Evolutionary conservation across 2,329 filamentous ascomycete species (phyloP).

Genomic region (Orbilia quercus): DNA sequence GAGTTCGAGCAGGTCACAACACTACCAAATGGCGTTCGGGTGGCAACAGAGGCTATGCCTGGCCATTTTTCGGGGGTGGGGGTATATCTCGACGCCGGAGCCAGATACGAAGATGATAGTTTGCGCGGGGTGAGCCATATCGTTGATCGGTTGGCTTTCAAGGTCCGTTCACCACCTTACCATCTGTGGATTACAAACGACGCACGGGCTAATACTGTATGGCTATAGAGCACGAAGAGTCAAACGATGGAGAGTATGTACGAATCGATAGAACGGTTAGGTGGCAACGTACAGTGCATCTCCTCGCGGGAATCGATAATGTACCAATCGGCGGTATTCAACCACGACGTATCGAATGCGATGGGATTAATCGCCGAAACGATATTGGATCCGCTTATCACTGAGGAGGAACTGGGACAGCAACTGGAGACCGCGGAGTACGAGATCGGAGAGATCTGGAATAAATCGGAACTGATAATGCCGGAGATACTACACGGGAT

Average conservation of each 20-base stretch:
- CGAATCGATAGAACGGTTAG: constrained; percentile 84
- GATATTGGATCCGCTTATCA: constrained; percentile 85
- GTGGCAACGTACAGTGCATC: constrained; percentile 96
- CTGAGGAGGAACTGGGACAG: constrained; percentile 83
- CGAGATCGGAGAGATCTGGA: constrained; percentile 97
- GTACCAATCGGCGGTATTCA: constrained; percentile 99
- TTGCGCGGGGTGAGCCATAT: constrained; percentile 94
- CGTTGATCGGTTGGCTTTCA: constrained; percentile 94
- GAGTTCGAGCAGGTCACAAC: constrained; percentile 89
- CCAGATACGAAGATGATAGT: constrained; percentile 86
- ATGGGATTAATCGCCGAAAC: constrained; percentile 90
- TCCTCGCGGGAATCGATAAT: constrained; percentile 95
- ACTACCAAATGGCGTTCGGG: constrained; percentile 89
- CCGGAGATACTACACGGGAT: constrained; percentile 96
- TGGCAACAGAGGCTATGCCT: constrained; percentile 92
- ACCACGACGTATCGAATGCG: constrained; percentile 84
- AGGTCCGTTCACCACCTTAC: constrained; percentile 67
- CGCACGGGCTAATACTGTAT: neutral
- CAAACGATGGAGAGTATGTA: constrained; percentile 85
- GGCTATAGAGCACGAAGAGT: constrained; percentile 70
- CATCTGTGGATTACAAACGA: no score
- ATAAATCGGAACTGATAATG: constrained; percentile 93
- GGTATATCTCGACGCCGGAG: constrained; percentile 94
- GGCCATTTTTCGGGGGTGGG: constrained; percentile 95
- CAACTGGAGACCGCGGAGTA: constrained; percentile 93